Percentiles rank a stretch among this genome's conserved stretches.
Evolutionary conservation across 805 yeast species (phyloP).

Genomic region (Starmerella stellata): DNA sequence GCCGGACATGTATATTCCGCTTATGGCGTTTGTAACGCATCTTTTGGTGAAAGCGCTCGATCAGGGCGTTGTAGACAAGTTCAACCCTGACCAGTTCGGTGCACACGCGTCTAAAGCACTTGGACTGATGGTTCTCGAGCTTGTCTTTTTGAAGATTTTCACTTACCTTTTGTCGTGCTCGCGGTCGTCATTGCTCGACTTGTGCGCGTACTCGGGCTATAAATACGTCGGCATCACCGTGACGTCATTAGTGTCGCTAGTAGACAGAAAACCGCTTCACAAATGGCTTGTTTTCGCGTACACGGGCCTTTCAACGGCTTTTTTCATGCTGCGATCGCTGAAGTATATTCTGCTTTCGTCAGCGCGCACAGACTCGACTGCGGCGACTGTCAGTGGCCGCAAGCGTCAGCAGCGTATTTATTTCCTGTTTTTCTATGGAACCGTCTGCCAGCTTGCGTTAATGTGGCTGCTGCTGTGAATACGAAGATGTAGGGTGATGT

Average conservation of each 20-base stretch:
- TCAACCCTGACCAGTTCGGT: conserved; percentile 86
- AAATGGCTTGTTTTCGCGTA: conserved; percentile 36
- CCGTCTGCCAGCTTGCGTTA: conserved; percentile 55
- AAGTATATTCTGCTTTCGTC: conserved; percentile 50
- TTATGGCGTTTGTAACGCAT: conserved; percentile 82
- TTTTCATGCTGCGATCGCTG: conserved; percentile 34
- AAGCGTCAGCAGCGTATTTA: conserved; percentile 62
- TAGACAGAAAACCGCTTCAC: conserved; percentile 23
- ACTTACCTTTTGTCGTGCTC: conserved; percentile 60
- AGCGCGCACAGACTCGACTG: conserved; percentile 27
- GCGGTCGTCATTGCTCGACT: conserved; percentile 52
- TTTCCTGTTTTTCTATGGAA: conserved; percentile 68
- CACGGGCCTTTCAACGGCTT: conserved; percentile 38
- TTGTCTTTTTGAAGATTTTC: conserved; percentile 58
- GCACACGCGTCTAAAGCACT: conserved; percentile 69
- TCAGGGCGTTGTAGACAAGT: conserved; percentile 72
- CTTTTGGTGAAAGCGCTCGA: conserved; percentile 66
- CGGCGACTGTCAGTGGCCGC: conserved; percentile 43
- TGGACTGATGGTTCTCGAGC: conserved; percentile 64
- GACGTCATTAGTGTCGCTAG: conserved; percentile 22
- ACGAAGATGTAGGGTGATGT: too few species aligned
- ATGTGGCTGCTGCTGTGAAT: conserved; percentile 47
- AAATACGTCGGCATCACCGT: conserved; percentile 56
- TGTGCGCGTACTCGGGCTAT: conserved; percentile 81
- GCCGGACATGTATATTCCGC: conserved; percentile 89